These are phyloP conservation scores for Xylariaceae sp. DNA, from an alignment of 2,329 filamentous ascomycete species.

Conservation along the genomic window DNA sequence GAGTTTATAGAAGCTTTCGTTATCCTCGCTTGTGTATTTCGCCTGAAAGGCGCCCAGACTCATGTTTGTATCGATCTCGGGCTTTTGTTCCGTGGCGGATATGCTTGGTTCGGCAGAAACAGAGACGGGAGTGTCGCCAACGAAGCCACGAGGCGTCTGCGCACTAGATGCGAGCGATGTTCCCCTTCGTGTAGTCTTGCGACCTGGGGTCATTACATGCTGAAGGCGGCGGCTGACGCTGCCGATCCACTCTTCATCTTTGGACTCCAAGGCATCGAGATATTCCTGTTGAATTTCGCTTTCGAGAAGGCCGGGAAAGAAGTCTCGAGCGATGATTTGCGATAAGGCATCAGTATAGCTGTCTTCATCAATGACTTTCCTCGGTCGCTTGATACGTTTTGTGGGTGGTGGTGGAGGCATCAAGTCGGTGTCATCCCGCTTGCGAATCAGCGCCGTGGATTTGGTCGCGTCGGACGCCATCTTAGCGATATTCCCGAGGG, in stretches of 20 bases:
- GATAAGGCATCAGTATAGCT: slow-evolving; percentile 86
- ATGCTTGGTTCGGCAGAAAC: slow-evolving; percentile 38
- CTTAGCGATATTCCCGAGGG: no score
- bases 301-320: slow-evolving; percentile 88
- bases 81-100: slow-evolving; percentile 33
- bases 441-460: slow-evolving; percentile 61
- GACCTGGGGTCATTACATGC: slow-evolving; percentile 78
- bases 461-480: no score
- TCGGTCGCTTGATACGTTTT: slow-evolving; percentile 89
- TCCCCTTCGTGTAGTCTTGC: slow-evolving; percentile 31
- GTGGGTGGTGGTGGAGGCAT: slow-evolving; percentile 84
- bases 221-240: slow-evolving; percentile 69
- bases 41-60: slow-evolving; percentile 82
- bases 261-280: slow-evolving; percentile 82
- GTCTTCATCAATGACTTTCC: slow-evolving; percentile 87
- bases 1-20: slow-evolving; percentile 91
- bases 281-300: slow-evolving; percentile 88
- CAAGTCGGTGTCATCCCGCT: slow-evolving; percentile 61
- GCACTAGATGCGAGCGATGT: slow-evolving; percentile 29
- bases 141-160: slow-evolving; percentile 62
- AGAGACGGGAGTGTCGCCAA: slow-evolving; percentile 70
- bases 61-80: slow-evolving; percentile 67
- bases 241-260: slow-evolving; percentile 79
- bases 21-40: slow-evolving; percentile 91
- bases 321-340: slow-evolving; percentile 93